Evolutionary conservation across 768 basidiomycete species (phyloP).

Genomic region (Punctularia strigosozonata): DNA sequence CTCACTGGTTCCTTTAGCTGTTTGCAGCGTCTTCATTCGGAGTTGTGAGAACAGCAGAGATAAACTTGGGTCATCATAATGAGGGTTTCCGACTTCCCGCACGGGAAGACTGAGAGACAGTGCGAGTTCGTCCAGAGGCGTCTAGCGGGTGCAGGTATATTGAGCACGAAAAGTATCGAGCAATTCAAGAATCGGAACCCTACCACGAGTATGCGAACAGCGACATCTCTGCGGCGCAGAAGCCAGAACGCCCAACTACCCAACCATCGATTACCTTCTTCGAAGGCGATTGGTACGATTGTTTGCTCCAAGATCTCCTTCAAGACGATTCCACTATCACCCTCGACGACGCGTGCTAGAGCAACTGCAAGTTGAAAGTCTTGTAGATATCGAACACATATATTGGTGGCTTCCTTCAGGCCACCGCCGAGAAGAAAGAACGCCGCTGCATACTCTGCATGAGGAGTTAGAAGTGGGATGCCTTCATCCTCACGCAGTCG

Average conservation of each 20-base stretch:
- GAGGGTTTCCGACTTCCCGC: slow-evolving; percentile 65
- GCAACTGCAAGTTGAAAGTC: slow-evolving; percentile 90
- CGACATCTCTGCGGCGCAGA: slow-evolving; percentile 75
- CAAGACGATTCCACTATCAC: slow-evolving; percentile 71
- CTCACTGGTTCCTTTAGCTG: slow-evolving; percentile 85
- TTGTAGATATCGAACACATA: slow-evolving; percentile 76
- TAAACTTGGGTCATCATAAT: slow-evolving; percentile 91
- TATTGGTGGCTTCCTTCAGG: slow-evolving; percentile 82
- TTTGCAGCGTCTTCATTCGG: slow-evolving; percentile 83
- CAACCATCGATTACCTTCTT: slow-evolving; percentile 83
- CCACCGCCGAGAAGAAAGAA: slow-evolving; percentile 91
- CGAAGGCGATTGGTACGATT: slow-evolving; percentile 78
- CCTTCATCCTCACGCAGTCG: slow-evolving; percentile 2
- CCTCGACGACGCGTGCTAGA: slow-evolving; percentile 75
- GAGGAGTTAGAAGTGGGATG: background rate
- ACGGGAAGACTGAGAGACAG: slow-evolving; percentile 40
- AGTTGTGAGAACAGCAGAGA: slow-evolving; percentile 85
- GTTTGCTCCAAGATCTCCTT: slow-evolving; percentile 56
- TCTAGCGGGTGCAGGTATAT: slow-evolving; percentile 29
- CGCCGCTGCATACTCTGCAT: slow-evolving; percentile 89
- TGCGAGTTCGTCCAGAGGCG: slow-evolving; percentile 66
- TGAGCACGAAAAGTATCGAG: background rate
- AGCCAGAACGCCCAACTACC: slow-evolving; percentile 97
- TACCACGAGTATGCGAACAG: slow-evolving; percentile 85
- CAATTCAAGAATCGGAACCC: slow-evolving; percentile 14